Conservation (phyloP, 2,329 filamentous ascomycete genomes). For the Bretziella fagacearum region DNA sequence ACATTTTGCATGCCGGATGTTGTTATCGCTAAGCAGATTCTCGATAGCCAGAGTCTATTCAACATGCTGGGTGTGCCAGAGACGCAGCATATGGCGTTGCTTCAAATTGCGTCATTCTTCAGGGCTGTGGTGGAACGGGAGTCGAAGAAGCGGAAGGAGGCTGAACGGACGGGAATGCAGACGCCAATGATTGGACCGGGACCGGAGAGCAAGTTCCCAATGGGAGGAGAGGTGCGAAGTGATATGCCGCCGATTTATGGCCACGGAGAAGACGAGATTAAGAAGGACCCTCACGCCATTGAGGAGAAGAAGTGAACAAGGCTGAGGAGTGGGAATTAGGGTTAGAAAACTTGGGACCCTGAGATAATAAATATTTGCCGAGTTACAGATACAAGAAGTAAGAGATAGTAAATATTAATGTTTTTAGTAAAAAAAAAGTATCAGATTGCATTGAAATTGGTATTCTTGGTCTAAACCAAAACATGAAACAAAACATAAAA, state of each 20-base stretch:
- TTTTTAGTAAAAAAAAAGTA: too few species aligned
- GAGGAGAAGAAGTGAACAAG: too few species aligned
- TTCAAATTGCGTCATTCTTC: constrained; percentile 38
- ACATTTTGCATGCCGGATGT: constrained; percentile 42
- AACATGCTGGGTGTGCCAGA: constrained; percentile 31
- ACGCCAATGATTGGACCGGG: constrained; percentile 12
- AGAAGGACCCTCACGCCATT: not conserved
- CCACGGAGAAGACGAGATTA: not conserved
- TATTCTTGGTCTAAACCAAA: too few species aligned
- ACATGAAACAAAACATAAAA: too few species aligned
- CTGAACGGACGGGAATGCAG: constrained; percentile 16
- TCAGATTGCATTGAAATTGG: too few species aligned
- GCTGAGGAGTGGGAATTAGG: too few species aligned
- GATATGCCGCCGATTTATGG: constrained; percentile 10
- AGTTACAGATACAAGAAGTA: not conserved
- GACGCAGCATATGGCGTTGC: constrained; percentile 28
- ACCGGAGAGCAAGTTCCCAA: constrained; percentile 4
- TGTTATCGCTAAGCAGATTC: constrained; percentile 39
- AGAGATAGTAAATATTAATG: not conserved
- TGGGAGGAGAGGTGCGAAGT: constrained; percentile 7
- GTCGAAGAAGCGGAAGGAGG: constrained; percentile 19
- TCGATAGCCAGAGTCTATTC: constrained; percentile 35
- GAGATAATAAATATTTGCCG: not conserved
- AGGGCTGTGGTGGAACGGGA: constrained; percentile 34
- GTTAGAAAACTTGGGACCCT: too few species aligned